Conservation (phyloP, 192 early-diverging fungal genomes). For the Backusella circina region DNA sequence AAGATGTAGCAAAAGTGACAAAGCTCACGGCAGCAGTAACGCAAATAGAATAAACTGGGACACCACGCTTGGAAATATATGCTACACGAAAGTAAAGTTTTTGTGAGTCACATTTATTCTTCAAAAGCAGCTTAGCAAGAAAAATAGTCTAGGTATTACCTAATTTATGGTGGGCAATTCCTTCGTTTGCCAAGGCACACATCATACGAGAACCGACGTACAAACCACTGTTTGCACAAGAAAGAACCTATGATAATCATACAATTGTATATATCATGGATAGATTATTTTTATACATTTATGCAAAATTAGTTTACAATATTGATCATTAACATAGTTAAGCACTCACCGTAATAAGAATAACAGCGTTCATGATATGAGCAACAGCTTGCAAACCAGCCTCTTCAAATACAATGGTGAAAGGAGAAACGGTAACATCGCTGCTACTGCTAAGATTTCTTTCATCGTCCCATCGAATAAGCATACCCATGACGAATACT, state of each 20-base stretch:
- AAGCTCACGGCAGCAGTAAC: slow-evolving; percentile 13
- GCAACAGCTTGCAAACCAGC: slow-evolving; percentile 55
- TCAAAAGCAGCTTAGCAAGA: neutral
- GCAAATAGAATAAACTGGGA: slow-evolving; percentile 52
- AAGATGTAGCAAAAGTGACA: slow-evolving; percentile 28
- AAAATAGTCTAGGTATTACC: slow-evolving; percentile 25
- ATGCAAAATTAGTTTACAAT: neutral
- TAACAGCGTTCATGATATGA: slow-evolving; percentile 69
- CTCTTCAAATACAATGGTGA: slow-evolving; percentile 63
- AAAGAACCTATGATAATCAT: slow-evolving; percentile 13
- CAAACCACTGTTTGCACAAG: slow-evolving; percentile 71
- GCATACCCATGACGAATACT: slow-evolving; percentile 77
- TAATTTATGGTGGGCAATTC: slow-evolving; percentile 70
- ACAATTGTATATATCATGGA: neutral
- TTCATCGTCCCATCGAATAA: slow-evolving; percentile 57
- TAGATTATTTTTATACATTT: neutral
- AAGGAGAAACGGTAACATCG: slow-evolving; percentile 57
- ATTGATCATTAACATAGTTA: neutral
- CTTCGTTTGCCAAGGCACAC: slow-evolving; percentile 73
- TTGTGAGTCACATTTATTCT: neutral
- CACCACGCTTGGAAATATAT: slow-evolving; percentile 46
- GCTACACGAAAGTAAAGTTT: slow-evolving; percentile 13
- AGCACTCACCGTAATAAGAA: slow-evolving; percentile 53
- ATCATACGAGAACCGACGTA: slow-evolving; percentile 82
- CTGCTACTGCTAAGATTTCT: slow-evolving; percentile 41